Evolutionary conservation across 1,284 basidiomycete species (phyloP).

Genomic region (Ceratobasidium sp.): DNA sequence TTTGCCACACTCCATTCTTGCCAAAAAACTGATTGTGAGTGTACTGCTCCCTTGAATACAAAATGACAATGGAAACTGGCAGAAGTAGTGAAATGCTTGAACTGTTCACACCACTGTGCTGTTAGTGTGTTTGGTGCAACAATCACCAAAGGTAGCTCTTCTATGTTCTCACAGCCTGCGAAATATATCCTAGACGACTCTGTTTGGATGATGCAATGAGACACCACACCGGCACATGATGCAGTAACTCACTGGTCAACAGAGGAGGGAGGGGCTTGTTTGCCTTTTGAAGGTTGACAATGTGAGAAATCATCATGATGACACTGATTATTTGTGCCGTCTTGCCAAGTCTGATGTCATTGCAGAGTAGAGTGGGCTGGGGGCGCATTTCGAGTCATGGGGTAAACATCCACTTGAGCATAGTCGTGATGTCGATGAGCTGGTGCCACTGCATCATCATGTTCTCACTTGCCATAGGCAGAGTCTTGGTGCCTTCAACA

Average conservation of each 20-base stretch:
- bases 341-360: slow-evolving; percentile 8
- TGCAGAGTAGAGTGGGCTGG: background rate
- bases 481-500: too few relatives aligned
- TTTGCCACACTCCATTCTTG: background rate
- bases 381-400: background rate
- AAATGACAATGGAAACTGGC: background rate
- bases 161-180: slow-evolving; percentile 6
- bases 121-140: background rate
- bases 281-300: background rate
- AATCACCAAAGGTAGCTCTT: background rate
- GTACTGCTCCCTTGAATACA: background rate
- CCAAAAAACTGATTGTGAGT: background rate
- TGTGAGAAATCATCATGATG: slow-evolving; percentile 6
- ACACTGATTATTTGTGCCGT: too few relatives aligned
- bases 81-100: background rate
- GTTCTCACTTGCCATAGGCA: background rate
- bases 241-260: background rate
- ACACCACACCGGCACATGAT: too few relatives aligned
- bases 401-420: background rate
- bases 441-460: background rate
- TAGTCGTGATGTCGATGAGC: background rate
- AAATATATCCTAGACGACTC: slow-evolving; percentile 5
- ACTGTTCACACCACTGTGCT: background rate
- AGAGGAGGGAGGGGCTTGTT: background rate
- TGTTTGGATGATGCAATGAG: background rate